Conservation (phyloP, 805 yeast genomes). For the Sugiyamaella floridensis region DNA sequence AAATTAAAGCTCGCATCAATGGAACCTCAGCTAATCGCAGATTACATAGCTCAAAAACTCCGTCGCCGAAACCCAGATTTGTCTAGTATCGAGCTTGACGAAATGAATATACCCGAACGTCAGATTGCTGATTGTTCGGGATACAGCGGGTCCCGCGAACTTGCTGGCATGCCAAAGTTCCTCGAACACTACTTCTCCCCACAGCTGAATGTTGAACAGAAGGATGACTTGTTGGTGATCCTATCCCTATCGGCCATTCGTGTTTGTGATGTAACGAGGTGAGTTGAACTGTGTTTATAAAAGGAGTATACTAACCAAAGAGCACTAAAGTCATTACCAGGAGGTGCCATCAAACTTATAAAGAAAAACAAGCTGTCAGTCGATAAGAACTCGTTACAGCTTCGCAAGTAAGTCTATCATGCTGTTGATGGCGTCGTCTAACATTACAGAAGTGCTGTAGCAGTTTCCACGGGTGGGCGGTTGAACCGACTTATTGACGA, state of each 20-base stretch:
- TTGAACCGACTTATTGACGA: constrained; percentile 41
- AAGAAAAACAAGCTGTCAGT: constrained; percentile 55
- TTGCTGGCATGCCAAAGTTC: constrained; percentile 52
- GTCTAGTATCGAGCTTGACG: constrained; percentile 69
- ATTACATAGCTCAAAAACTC: constrained; percentile 56
- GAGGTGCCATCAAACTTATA: constrained; percentile 62
- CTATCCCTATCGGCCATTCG: constrained; percentile 74
- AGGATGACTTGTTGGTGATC: constrained; percentile 41
- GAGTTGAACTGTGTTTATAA: background rate
- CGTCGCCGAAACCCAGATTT: constrained; percentile 56
- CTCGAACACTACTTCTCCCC: constrained; percentile 26
- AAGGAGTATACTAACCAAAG: constrained; percentile 37
- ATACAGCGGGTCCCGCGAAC: constrained; percentile 45
- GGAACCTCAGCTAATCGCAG: constrained; percentile 57
- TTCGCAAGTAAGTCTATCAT: constrained; percentile 9
- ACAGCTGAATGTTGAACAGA: constrained; percentile 1
- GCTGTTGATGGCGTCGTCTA: too few relatives aligned
- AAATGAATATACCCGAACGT: constrained; percentile 50
- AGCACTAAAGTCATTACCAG: constrained; percentile 40
- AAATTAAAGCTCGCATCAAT: constrained; percentile 50
- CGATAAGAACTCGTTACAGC: constrained; percentile 44
- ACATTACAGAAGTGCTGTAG: constrained; percentile 34
- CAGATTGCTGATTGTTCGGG: constrained; percentile 57
- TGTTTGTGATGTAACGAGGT: constrained; percentile 61
- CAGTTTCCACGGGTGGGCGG: constrained; percentile 62